phyloP scores from a whole-genome alignment of 352 stramenopile genomes.

The Globisporangium megalacanthum region DNA sequence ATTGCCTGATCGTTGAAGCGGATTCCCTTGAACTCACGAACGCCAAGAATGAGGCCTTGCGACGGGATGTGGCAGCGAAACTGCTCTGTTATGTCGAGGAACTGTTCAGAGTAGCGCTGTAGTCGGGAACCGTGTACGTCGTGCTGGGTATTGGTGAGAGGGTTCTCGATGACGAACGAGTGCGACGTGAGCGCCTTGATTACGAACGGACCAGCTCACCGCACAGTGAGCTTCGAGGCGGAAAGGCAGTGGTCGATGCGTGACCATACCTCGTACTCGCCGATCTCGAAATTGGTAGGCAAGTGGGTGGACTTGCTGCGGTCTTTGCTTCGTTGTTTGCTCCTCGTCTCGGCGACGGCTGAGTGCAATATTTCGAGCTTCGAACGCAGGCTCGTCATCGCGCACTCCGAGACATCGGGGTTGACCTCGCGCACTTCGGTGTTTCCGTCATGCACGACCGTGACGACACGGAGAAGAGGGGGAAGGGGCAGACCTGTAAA shows the following conservation, averaged over 20 bases:
- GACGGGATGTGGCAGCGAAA: not conserved
- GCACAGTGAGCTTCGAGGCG: not conserved
- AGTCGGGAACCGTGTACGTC: not conserved
- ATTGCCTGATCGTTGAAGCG: too few species aligned
- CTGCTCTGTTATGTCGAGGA: not conserved
- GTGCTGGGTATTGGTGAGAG: not conserved
- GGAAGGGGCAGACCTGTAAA: not conserved
- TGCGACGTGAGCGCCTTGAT: not conserved
- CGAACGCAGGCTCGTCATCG: not conserved
- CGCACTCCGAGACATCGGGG: not conserved
- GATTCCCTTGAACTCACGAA: not conserved
- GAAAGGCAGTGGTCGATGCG: not conserved
- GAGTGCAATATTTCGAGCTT: conserved; percentile 1
- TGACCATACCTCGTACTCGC: not conserved
- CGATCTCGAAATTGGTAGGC: not conserved
- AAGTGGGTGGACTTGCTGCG: not conserved
- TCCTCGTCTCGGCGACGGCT: too few species aligned
- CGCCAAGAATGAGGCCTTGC: not conserved
- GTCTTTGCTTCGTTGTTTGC: not conserved
- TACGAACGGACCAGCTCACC: not conserved
- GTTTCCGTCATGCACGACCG: too few species aligned
- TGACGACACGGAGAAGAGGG: too few species aligned
- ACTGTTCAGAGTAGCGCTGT: not conserved
- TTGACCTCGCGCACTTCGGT: not conserved
- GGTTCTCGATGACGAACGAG: not conserved